These are phyloP conservation scores for Thozetella sp. DNA, from an alignment of 495 filamentous ascomycete species.

Conservation along the genomic window DNA sequence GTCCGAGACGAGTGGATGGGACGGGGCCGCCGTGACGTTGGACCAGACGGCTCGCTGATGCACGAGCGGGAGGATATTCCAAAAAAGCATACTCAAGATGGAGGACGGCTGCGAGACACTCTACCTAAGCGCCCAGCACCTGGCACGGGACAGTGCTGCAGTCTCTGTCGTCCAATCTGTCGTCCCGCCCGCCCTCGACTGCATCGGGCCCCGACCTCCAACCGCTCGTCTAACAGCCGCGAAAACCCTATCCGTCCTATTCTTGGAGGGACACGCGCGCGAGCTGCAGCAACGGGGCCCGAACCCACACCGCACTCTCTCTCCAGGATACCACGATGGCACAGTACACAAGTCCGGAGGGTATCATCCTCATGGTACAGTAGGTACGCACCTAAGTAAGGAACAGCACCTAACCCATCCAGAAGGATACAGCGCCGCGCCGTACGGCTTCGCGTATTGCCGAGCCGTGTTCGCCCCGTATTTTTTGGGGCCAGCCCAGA, in stretches of 20 bases:
- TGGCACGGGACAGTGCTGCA: background rate
- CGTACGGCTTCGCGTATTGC: too few species aligned
- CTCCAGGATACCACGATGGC: background rate
- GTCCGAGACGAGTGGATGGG: background rate
- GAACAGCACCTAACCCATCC: too few species aligned
- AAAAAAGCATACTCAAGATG: background rate
- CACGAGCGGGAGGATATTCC: conserved; percentile 2
- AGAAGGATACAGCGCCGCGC: too few species aligned
- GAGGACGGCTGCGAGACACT: background rate
- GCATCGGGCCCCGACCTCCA: too few species aligned
- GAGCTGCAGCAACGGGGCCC: background rate
- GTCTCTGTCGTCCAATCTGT: background rate
- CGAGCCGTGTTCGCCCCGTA: too few species aligned
- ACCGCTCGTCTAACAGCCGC: background rate
- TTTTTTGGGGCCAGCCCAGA: too few species aligned
- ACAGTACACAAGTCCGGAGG: too few species aligned
- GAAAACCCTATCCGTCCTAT: background rate
- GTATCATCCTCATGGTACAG: too few species aligned
- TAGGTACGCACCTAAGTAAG: too few species aligned
- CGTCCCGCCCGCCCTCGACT: background rate
- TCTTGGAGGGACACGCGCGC: background rate
- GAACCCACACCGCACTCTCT: too few species aligned
- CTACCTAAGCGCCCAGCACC: background rate
- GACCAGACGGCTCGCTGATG: background rate
- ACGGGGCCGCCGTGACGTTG: background rate